phyloP scores from a whole-genome alignment of 2,329 filamentous ascomycete genomes.

The Lanzia echinophila region DNA sequence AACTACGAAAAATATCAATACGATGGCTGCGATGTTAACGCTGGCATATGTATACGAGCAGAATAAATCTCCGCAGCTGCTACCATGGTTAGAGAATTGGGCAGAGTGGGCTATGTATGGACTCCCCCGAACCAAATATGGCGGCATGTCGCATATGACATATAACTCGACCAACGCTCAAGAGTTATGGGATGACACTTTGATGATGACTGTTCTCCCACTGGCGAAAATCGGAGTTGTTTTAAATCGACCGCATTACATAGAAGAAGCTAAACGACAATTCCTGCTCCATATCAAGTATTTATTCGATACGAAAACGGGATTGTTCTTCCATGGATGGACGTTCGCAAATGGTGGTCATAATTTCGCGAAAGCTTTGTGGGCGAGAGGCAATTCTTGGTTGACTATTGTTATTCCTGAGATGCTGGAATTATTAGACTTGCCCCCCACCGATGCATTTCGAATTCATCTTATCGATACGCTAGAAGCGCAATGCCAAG shows the following conservation, averaged over 20 bases:
- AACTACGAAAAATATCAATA: constrained; percentile 77
- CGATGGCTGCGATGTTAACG: constrained; percentile 72
- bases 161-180: constrained; percentile 61
- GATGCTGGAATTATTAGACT: constrained; percentile 65
- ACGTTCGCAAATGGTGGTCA: constrained; percentile 63
- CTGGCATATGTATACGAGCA: constrained; percentile 74
- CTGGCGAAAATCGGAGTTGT: constrained; percentile 65
- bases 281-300: constrained; percentile 75
- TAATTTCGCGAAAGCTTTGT: constrained; percentile 52
- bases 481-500: constrained; percentile 61
- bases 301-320: constrained; percentile 63
- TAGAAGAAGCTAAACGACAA: constrained; percentile 71
- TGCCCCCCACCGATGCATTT: constrained; percentile 53
- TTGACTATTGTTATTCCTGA: constrained; percentile 79
- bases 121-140: constrained; percentile 62
- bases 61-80: constrained; percentile 59
- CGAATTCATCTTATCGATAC: constrained; percentile 50
- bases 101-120: constrained; percentile 79
- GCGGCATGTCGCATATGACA: constrained; percentile 35
- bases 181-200: constrained; percentile 77
- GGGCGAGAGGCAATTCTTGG: constrained; percentile 63
- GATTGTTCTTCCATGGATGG: constrained; percentile 79
- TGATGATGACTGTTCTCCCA: constrained; percentile 83
- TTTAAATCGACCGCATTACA: constrained; percentile 62
- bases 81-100: constrained; percentile 75